These are phyloP conservation scores for Spathaspora sp. DNA, from an alignment of 805 yeast genomes.

Conservation along the genomic window DNA sequence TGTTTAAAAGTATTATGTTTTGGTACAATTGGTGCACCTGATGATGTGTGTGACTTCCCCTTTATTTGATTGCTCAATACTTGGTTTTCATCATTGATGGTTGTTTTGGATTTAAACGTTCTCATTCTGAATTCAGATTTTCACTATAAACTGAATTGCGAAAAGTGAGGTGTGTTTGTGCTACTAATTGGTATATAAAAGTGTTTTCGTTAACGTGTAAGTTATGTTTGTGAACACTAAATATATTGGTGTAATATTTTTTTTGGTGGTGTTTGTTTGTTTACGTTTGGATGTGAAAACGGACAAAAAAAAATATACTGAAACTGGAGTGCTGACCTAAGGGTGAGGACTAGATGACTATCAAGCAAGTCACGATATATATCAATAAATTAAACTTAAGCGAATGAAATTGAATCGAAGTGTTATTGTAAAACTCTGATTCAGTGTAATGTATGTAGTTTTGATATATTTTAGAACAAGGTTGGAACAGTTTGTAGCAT, in stretches of 20 bases:
- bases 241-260: background rate
- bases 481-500: background rate
- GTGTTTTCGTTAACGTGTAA: background rate
- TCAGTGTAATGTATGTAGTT: background rate
- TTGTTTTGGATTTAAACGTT: constrained; percentile 8
- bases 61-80: constrained; percentile 3
- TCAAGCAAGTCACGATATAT: background rate
- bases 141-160: background rate
- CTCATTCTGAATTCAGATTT: constrained; percentile 8
- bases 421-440: background rate
- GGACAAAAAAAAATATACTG: background rate
- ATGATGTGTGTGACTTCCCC: constrained; percentile 1
- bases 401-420: background rate
- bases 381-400: background rate
- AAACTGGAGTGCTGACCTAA: background rate
- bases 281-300: background rate
- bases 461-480: background rate
- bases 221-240: background rate
- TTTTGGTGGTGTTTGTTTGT: background rate
- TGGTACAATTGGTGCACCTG: background rate
- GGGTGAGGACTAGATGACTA: background rate
- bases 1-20: background rate
- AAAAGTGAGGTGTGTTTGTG: background rate
- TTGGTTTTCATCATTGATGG: constrained; percentile 16
- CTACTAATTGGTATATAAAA: background rate